Base-by-base conservation (phyloP, 352 stramenopile species). In the Saprolegnia parasitica region DNA sequence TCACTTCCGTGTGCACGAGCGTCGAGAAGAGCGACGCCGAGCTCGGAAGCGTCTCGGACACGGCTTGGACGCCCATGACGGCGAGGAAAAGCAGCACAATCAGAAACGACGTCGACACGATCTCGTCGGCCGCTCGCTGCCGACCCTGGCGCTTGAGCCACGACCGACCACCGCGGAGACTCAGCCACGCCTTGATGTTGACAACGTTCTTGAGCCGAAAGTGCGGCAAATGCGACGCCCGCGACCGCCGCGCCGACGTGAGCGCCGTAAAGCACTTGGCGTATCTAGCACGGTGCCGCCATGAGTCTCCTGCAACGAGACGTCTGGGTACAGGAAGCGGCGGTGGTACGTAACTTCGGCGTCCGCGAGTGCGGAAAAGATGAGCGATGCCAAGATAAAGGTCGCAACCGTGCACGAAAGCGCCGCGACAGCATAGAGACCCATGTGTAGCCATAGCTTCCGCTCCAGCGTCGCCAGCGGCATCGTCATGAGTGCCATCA, bases 111-210 rank as follows among this genome's bases (percentile, higher is more conserved):
- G 78, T 93, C 23, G 89, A 96, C 39, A 96, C 88, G 61, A 96
- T 92, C 70, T 93, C 88, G 63, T 96, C 89, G 1, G 89, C 89
- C 11, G 81, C 87, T 24, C 89, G 88, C 76, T 96, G 88, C 24
- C 83, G 80, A 11, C 84, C 81, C 66, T 95, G 88, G 39, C 87
- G 85, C 73, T 95, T 93, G 29, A 96, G 78, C 87, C 87, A 96
- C 60, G 86, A 93, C 61, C 88, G 83, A 29, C 89, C 89, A 21
- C 81, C 88, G 20, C 89, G 84, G 46, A 96, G 78, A 9, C 88
- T 90, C 65, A 96, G 90, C 89, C 89, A 96, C 32, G 88, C 86
- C 62, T 94, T 93, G 73, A 96, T 96, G 71, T 95, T 96, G 29
- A 93, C 81, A 1, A 94, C 86, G 67, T 96, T 96, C 74, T 96